These are phyloP conservation scores for Solanum clarkiae DNA, from an alignment of 257 asterid genomes.

Conservation along the genomic window DNA sequence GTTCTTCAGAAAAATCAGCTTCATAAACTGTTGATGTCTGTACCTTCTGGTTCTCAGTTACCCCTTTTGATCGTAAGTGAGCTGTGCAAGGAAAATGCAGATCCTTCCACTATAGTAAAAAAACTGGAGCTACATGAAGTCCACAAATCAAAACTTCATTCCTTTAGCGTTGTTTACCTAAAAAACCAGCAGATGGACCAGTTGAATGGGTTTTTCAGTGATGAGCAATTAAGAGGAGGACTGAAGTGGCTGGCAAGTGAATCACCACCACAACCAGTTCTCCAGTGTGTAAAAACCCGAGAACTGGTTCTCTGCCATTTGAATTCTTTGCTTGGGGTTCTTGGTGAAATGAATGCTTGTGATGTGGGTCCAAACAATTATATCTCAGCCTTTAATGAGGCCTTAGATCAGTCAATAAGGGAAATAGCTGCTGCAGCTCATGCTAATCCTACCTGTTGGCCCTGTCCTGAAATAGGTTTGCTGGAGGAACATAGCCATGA, in stretches of 20 bases:
- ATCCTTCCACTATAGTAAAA: constrained; percentile 32
- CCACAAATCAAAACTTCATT: constrained; percentile 34
- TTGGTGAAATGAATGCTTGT: constrained; percentile 16
- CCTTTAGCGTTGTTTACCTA: constrained; percentile 34
- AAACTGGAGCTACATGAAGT: constrained; percentile 42
- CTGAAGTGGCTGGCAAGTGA: constrained; percentile 79
- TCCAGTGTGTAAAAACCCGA: constrained; percentile 45
- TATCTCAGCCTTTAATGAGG: constrained; percentile 57
- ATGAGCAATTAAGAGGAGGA: constrained; percentile 52
- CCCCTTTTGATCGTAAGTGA: constrained; percentile 68
- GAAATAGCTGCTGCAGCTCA: constrained; percentile 46
- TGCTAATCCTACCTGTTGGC: constrained; percentile 72
- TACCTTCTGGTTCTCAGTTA: constrained; percentile 55
- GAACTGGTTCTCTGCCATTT: constrained; percentile 56
- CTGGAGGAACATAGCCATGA: constrained; percentile 41
- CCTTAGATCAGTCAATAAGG: constrained; percentile 42
- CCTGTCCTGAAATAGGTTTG: constrained; percentile 73
- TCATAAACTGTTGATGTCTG: constrained; percentile 32
- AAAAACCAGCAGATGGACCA: constrained; percentile 23
- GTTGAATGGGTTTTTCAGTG: constrained; percentile 50
- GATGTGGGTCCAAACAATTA: constrained; percentile 47
- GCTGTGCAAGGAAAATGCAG: constrained; percentile 25
- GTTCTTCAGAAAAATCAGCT: constrained; percentile 56
- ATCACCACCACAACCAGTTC: constrained; percentile 51
- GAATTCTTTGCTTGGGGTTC: constrained; percentile 32